Base-by-base conservation (phyloP, 2,329 filamentous ascomycete species). In the Hypoxylon sp. region DNA sequence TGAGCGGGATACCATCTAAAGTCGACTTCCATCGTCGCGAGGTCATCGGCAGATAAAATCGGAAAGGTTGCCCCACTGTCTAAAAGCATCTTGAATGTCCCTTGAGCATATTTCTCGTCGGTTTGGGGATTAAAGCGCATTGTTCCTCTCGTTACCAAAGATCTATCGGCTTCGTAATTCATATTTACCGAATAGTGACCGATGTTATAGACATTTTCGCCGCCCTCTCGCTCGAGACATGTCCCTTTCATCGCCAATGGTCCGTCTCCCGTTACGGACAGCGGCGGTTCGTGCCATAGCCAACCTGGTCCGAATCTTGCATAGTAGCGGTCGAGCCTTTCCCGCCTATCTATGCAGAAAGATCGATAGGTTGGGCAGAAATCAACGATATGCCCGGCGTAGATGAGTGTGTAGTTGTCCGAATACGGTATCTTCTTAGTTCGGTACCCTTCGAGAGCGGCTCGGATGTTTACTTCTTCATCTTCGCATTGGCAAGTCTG, bases 231-330 rank as follows among this genome's bases (percentile, higher is more conserved):
- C 0, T 70, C 58, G 6, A 79, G 70, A 24, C 73, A 74, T 13
- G 74, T 48, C 17, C 74, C 73, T 48, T 75, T 77, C 54, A 74
- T 77, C 19, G 74, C 77, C 6, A 74, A 39, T 17, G 65, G 57
- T 1, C 51, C 66, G 2, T 26, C 68, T 15, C 48, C 50, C 22
- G 64, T 43, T 11, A 71, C 70, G 20, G 74, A 65, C 1, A 83
- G 71, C 0, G 81, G 80, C 3, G 78, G 76, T 60, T 83, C 81
- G 55, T 79, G 79, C 80, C 80, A 84, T 11, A 83, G 74, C 78
- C 79, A 82, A 7, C 79, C 80, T 0, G 73, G 68, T 1, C 81
- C 81, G 64, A 80, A 62, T 10, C 65, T 44, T 3, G 66, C 70
- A 34, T 50, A 69, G 56, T 82, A 83, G 1, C 70, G 72, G 58